Conservation (phyloP, 192 early-diverging fungal species). For the Coemansia sp. region DNA sequence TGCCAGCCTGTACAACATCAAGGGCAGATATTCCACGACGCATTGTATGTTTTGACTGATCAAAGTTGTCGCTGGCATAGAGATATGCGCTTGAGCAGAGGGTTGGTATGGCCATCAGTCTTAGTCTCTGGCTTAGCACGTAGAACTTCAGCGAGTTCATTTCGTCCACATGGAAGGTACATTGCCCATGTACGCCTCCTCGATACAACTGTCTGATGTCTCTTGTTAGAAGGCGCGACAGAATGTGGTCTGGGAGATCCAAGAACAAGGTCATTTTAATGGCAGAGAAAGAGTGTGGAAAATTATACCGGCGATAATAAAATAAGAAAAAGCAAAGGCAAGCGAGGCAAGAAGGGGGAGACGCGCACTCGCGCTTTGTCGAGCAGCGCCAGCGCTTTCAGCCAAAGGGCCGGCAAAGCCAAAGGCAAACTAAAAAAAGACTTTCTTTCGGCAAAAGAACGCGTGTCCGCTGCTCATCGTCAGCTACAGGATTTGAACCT, state of each 20-base stretch:
- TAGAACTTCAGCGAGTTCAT: background rate
- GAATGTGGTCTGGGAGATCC: background rate
- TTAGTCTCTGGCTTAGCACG: background rate
- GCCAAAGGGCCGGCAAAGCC: too few species aligned
- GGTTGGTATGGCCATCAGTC: background rate
- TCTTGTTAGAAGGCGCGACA: background rate
- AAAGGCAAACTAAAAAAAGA: too few species aligned
- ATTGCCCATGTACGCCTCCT: background rate
- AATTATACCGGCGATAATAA: background rate
- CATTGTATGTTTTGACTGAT: background rate
- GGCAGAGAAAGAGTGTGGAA: too few species aligned
- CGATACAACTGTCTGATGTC: background rate
- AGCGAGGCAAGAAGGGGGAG: background rate
- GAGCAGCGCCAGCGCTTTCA: slow-evolving; percentile 72
- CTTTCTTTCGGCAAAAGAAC: too few species aligned
- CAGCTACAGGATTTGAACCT: too few species aligned
- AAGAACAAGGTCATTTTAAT: background rate
- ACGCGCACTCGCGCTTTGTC: slow-evolving; percentile 18
- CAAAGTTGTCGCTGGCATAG: background rate
- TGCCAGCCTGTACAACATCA: background rate
- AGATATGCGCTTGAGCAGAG: background rate
- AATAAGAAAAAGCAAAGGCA: background rate
- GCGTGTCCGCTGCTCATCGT: too few species aligned
- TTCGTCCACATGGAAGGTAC: background rate
- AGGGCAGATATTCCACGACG: background rate